A percentile compares a stretch with the other conserved stretches of the same genome.
Evolutionary conservation across 2,329 filamentous ascomycete genomes (phyloP).

Genomic region (Clarireedia paspali): DNA sequence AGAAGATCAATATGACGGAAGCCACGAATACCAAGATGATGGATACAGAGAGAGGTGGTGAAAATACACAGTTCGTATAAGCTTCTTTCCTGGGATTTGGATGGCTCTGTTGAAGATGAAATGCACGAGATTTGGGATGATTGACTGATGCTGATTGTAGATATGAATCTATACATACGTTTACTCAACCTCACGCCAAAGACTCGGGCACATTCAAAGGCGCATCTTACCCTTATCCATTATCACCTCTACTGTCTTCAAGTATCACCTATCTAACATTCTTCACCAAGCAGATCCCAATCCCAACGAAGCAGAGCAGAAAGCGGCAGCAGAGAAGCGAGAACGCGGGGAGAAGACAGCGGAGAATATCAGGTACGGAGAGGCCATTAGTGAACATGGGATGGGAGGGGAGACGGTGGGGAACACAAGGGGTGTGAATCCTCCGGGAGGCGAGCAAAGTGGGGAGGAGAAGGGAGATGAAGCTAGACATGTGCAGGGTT

Average conservation of each 20-base stretch:
- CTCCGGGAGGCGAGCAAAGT: constrained; percentile 21
- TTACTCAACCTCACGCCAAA: constrained; percentile 42
- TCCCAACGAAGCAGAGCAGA: constrained; percentile 2
- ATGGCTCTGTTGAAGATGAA: neutral
- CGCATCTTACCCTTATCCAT: constrained; percentile 21
- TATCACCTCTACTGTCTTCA: neutral
- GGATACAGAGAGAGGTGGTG: constrained; percentile 52
- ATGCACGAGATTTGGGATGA: neutral
- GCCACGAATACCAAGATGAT: constrained; percentile 37
- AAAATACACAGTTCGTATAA: constrained; percentile 45
- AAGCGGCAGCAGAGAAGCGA: constrained; percentile 18
- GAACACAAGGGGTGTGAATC: constrained; percentile 12
- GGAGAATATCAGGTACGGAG: constrained; percentile 47
- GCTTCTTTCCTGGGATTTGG: neutral
- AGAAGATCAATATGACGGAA: constrained; percentile 10
- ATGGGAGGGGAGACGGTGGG: constrained; percentile 45
- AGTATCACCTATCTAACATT: neutral
- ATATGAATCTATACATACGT: constrained; percentile 50
- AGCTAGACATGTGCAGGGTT: constrained; percentile 36
- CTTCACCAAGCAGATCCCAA: constrained; percentile 7
- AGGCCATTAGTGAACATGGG: constrained; percentile 47
- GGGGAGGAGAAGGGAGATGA: constrained; percentile 34
- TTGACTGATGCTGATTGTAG: constrained; percentile 26
- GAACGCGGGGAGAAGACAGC: constrained; percentile 37
- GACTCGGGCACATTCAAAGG: constrained; percentile 49